These are phyloP conservation scores for Graphilbum ipis-grandicollis DNA, from an alignment of 2,329 filamentous ascomycete species.

Conservation along the genomic window DNA sequence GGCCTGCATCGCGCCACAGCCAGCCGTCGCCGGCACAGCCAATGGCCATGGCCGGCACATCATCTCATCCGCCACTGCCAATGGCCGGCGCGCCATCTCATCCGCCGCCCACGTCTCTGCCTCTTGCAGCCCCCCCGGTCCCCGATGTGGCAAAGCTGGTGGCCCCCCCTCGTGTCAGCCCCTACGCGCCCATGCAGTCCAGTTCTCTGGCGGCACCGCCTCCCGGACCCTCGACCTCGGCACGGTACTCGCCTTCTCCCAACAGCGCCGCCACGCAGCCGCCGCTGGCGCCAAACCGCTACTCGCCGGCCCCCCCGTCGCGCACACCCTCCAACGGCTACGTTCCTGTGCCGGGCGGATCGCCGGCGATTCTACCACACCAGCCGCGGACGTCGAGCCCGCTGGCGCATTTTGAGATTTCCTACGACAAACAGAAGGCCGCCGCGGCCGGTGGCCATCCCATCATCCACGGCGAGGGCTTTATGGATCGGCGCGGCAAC, in stretches of 20 bases:
- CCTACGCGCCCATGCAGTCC: conserved; percentile 30
- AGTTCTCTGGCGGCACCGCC: conserved; percentile 8
- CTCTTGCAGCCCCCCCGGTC: conserved; percentile 7
- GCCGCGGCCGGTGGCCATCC: conserved; percentile 11
- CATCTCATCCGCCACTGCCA: background rate
- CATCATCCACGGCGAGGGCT: conserved; percentile 19
- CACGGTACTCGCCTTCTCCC: conserved; percentile 46
- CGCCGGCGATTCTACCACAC: conserved; percentile 33
- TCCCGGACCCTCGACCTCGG: conserved; percentile 14
- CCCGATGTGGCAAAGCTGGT: conserved; percentile 19
- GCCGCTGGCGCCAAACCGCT: conserved; percentile 31
- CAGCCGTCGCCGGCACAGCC: conserved; percentile 24
- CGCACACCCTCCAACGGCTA: conserved; percentile 24
- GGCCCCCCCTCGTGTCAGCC: conserved; percentile 32
- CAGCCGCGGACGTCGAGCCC: conserved; percentile 49
- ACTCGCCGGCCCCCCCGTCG: conserved; percentile 29
- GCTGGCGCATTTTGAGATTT: conserved; percentile 44
- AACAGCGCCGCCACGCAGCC: conserved; percentile 18
- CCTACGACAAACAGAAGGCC: conserved; percentile 16
- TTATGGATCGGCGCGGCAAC: conserved; percentile 29
- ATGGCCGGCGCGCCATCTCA: conserved; percentile 5
- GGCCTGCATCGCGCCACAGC: conserved; percentile 39
- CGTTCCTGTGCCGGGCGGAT: conserved; percentile 14
- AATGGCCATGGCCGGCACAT: conserved; percentile 7
- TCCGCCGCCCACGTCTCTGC: conserved; percentile 3